Base-by-base conservation (phyloP, 1,284 basidiomycete species). In the Porphyrellus sp. region DNA sequence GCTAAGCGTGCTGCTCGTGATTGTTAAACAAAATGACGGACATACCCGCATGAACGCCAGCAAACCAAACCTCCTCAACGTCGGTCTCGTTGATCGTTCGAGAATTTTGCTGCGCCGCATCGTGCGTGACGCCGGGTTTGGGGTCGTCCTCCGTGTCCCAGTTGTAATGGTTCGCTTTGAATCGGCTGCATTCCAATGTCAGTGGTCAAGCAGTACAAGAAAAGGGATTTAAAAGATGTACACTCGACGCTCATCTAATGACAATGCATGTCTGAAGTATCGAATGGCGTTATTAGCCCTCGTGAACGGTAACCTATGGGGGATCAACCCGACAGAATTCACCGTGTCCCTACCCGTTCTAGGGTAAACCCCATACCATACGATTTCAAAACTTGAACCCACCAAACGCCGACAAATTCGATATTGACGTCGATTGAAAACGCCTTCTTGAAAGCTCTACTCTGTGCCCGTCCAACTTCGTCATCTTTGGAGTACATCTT, bases 371-470 rank as follows among this genome's bases (percentile, higher is more conserved):
- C 13, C 20, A 12, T 13, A 12, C 15, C 15, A 6, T 15, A 21
- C 4, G 16, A 40, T n/a, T 11, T n/a, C 41, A 21, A 8, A 15
- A 15, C 9, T 24, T n/a, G 45, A n/a, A 65, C 75, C 57, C 63
- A 80, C 83, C 80, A 84, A 42, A 83, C 79, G 15, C 83, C 83
- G 5, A 84, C 64, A 57, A 84, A 82, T 52, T 85, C 81, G 27
- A 84, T 75, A 9, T 74, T 70, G 8, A 82, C 79, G 43, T 81
- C 77, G 23, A 77, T 75, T 0, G 78, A 83, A 57, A 85, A 86
- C 0, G 83, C 75, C 46, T 77, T 77, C 63, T 85, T 86, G 74
- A 87, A 89, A 0, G 72, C 77, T 2, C 71, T 77, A 35, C 77
- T 78, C 59, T 81, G 79, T 20, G 59, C 57, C 78, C 80, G 82